Conservation (phyloP, 2,329 filamentous ascomycete genomes). For the Aspergillus latus region DNA sequence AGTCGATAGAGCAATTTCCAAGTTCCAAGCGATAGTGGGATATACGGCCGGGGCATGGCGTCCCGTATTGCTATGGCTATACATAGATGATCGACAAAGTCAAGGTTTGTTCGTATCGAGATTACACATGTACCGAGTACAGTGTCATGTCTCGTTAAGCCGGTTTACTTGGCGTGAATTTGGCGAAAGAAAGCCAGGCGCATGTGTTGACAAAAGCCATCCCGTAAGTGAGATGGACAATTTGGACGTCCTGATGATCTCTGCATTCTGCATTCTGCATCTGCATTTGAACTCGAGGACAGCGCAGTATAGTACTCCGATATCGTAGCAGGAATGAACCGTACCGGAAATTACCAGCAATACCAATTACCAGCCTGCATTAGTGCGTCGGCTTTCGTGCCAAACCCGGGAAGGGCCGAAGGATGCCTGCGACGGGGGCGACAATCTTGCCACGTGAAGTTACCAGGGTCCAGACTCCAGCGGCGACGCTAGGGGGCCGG, state of each 20-base stretch:
- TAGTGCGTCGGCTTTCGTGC: slow-evolving; percentile 31
- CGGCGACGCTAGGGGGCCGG: slow-evolving; percentile 13
- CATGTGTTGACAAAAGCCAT: no score
- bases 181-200: background rate
- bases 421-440: slow-evolving; percentile 22
- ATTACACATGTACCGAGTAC: background rate
- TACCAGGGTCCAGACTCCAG: slow-evolving; percentile 27
- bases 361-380: slow-evolving; percentile 12
- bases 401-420: slow-evolving; percentile 32
- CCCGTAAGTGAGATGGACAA: no score
- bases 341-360: slow-evolving; percentile 6
- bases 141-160: background rate
- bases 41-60: background rate
- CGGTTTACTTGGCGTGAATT: background rate
- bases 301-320: background rate
- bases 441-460: slow-evolving; percentile 28
- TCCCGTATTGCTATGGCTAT: background rate
- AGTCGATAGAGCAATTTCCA: background rate
- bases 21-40: background rate
- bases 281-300: no score
- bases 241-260: no score
- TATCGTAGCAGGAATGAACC: background rate
- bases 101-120: background rate
- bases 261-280: no score
- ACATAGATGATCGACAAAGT: background rate